Base-by-base conservation (phyloP, 2,329 filamentous ascomycete species). In the Teratosphaeria gauchensis region DNA sequence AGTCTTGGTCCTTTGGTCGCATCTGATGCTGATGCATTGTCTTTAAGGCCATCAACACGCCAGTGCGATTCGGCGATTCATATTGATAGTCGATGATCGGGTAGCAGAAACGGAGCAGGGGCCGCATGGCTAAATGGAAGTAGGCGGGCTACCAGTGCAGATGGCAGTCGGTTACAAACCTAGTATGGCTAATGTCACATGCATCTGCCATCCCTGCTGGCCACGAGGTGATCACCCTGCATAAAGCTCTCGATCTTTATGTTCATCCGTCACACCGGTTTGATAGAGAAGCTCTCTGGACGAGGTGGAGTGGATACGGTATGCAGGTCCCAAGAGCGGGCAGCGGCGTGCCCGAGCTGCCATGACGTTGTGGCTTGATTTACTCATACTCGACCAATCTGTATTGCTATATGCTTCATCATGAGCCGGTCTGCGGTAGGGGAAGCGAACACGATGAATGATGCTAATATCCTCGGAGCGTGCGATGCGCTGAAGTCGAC, bases 151-250 rank as follows among this genome's bases (percentile, higher is more conserved):
- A n/a, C 33, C 16, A 21, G 53, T 19, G 33, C 33, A 24, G 9
- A 28, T 42, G 12, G 16, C 12, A 21, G 35, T 55, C 16, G n/a
- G 24, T 28, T 46, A n/a, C 8, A 21, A 28, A 35, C 21, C 53
- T 35, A 53, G 24, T 28, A 12, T 16, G 52, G 52, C 52, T 31
- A 19, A 31, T 8, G 24, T 12, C 52, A 28, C 52, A 30, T 31
- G 28, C 38, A 31, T 24, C 14, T 30, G 14, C 11, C 32, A 53
- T 57, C 55, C 55, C 48, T 57, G 51, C 48, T 24, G 51, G 19
- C 56, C 56, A 57, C 56, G 48, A 53, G 56, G 31, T 24, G 33
- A 55, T 42, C 53, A 16, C 24, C 48, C 42, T 52, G 28, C 24
- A 24, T 30, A 14, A 21, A 14, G 11, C 21, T 28, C 30, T 52